Percentiles rank a stretch among this genome's conserved stretches.
phyloP scores from a whole-genome alignment of 306 rosid species.

The Phaseolus lunatus region DNA sequence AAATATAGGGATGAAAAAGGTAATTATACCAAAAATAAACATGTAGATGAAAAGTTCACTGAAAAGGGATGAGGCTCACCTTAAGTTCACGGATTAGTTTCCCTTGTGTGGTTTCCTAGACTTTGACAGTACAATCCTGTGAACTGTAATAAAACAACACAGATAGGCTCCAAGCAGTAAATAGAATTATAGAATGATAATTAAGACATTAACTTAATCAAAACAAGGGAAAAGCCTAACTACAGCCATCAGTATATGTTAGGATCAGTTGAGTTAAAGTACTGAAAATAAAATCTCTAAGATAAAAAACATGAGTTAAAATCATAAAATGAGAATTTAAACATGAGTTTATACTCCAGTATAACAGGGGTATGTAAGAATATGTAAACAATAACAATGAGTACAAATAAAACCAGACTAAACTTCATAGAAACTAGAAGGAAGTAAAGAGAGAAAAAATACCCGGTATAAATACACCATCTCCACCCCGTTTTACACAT shows the following conservation, averaged over 20 bases:
- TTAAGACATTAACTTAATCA: background rate
- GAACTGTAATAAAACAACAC: constrained; percentile 62
- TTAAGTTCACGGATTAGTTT: constrained; percentile 87
- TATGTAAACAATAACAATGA: background rate
- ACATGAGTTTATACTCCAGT: background rate
- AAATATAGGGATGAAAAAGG: too few relatives aligned
- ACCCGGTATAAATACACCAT: constrained; percentile 97
- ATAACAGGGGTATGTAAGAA: background rate
- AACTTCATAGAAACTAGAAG: background rate
- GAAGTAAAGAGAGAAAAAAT: constrained; percentile 35
- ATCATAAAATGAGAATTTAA: constrained; percentile 27
- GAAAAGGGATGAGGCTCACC: constrained; percentile 51
- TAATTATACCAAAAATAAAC: too few relatives aligned
- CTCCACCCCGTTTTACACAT: constrained; percentile 98
- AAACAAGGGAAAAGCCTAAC: background rate
- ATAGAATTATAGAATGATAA: background rate
- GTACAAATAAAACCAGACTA: background rate
- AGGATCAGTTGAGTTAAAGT: background rate
- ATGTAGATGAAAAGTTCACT: constrained; percentile 14
- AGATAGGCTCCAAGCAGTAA: constrained; percentile 29
- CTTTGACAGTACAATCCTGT: constrained; percentile 90
- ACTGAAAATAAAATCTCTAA: constrained; percentile 17
- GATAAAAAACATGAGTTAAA: background rate
- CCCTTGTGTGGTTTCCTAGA: constrained; percentile 96
- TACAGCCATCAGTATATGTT: background rate